Evolutionary conservation across 495 filamentous ascomycete genomes (phyloP), one percentile per base, ranked within the genome.

Genomic region (Neurospora sp.): DNA sequence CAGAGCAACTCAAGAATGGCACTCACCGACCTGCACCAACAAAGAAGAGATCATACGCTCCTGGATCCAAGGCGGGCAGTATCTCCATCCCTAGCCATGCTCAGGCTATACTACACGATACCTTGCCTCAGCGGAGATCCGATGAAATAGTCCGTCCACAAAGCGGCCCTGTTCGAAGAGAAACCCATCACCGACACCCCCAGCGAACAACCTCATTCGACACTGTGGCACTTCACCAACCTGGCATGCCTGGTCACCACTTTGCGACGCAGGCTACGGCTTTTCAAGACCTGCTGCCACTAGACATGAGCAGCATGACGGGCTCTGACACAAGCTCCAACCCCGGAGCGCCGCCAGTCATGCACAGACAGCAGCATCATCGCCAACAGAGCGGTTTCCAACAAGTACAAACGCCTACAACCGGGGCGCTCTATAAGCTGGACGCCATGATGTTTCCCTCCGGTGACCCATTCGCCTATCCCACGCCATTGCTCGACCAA

Each of bases 381-480:
- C 48, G 75, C 21, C 79, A 78, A 17, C 31, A 69, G 0, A 72
- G 54, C 7, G 70, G 75, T 19, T 79, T 76, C 69, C 77, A 72
- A 21, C 73, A 79, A 70, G 79, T 75, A 54, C 81, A 84, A 71
- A 72, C 77, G 28, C 71, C 77, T 31, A 76, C 79, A 74, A 76
- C 81, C 70, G 74, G 81, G 66, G 79, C 80, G 62, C 73, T 96
- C 28, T 87, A 92, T 17, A 92, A 96, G 79, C 86, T 97, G 21
- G 91, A 91, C 80, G 88, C 91, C 13, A 91, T 97, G 82, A 97
- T 98, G 93, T 98, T 98, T 75, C 92, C 94, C 2, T 93, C 94
- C 1, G 87, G 89, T 34, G 94, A 98, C 78, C 93, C 94, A 0
- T 95, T 97, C 73, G 93, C 91, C 0, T 98, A 97, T 80, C 92